Evolutionary conservation across 495 filamentous ascomycete genomes (phyloP).

Genomic region (Tuber microsphaerosporum): DNA sequence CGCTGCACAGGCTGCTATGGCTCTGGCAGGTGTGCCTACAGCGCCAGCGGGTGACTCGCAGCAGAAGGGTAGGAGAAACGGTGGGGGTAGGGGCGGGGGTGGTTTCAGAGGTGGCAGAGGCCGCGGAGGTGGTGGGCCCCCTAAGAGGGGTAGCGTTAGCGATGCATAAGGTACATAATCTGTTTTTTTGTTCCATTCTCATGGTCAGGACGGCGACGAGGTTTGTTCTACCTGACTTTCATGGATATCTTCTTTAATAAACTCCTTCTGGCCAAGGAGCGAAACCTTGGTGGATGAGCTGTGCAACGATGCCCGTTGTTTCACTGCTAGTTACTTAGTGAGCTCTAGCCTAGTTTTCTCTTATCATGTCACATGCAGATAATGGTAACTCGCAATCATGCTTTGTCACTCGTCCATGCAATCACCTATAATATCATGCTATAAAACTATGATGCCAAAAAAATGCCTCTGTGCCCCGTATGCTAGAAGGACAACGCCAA

Average conservation of each 20-base stretch:
- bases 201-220: background rate
- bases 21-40: constrained; percentile 21
- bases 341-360: background rate
- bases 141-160: background rate
- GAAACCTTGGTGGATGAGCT: background rate
- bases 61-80: constrained; percentile 19
- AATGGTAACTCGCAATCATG: background rate
- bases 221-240: background rate
- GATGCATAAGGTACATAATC: background rate
- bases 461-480: background rate
- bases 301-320: background rate
- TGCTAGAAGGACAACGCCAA: background rate
- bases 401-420: background rate
- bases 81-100: constrained; percentile 20
- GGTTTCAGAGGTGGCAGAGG: constrained; percentile 10
- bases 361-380: background rate
- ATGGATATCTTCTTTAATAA: background rate
- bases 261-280: background rate
- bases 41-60: constrained; percentile 23
- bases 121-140: constrained; percentile 1
- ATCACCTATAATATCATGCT: background rate
- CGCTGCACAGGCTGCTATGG: constrained; percentile 11
- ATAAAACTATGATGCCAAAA: background rate
- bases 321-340: background rate
- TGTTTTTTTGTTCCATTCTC: background rate